phyloP scores from a whole-genome alignment of 2,329 filamentous ascomycete species.

The Xenosphaeropsis pyriputrescens region DNA sequence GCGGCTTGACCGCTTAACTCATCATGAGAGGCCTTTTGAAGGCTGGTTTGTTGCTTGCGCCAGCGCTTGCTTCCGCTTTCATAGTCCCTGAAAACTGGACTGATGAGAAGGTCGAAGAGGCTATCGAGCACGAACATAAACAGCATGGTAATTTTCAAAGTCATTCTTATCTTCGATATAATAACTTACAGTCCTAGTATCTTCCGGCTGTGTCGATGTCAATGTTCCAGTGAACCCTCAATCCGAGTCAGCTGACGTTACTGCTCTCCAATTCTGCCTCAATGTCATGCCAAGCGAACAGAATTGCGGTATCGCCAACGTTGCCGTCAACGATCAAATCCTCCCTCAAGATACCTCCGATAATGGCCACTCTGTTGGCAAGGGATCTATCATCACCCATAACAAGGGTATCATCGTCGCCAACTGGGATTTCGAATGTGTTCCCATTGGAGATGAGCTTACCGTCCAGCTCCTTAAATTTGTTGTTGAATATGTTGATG shows the following conservation, averaged over 20 bases:
- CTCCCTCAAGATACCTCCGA: slow-evolving; percentile 21
- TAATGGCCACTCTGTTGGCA: slow-evolving; percentile 21
- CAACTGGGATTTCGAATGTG: slow-evolving; percentile 32
- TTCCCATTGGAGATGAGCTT: slow-evolving; percentile 22
- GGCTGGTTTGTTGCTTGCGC: slow-evolving; percentile 15
- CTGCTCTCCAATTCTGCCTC: slow-evolving; percentile 20
- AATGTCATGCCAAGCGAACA: slow-evolving; percentile 28
- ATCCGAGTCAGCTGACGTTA: not conserved
- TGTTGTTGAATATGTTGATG: slow-evolving; percentile 26
- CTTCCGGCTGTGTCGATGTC: not conserved
- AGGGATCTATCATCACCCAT: slow-evolving; percentile 24
- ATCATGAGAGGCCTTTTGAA: slow-evolving; percentile 17
- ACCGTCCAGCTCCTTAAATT: slow-evolving; percentile 30
- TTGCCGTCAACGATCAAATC: slow-evolving; percentile 29
- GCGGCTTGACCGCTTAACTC: not conserved
- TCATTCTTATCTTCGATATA: too few relatives aligned
- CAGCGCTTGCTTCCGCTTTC: slow-evolving; percentile 12
- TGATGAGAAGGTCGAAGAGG: too few relatives aligned
- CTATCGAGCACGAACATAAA: too few relatives aligned
- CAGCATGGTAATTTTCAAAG: too few relatives aligned
- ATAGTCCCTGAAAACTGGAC: slow-evolving; percentile 9
- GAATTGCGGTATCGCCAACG: slow-evolving; percentile 30
- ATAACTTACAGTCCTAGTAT: too few relatives aligned
- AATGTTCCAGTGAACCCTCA: not conserved
- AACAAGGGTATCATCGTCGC: slow-evolving; percentile 24